Percentiles rank a stretch among this genome's conserved stretches.
phyloP scores from a whole-genome alignment of 2,329 filamentous ascomycete genomes.

The Diaporthe ampelina region DNA sequence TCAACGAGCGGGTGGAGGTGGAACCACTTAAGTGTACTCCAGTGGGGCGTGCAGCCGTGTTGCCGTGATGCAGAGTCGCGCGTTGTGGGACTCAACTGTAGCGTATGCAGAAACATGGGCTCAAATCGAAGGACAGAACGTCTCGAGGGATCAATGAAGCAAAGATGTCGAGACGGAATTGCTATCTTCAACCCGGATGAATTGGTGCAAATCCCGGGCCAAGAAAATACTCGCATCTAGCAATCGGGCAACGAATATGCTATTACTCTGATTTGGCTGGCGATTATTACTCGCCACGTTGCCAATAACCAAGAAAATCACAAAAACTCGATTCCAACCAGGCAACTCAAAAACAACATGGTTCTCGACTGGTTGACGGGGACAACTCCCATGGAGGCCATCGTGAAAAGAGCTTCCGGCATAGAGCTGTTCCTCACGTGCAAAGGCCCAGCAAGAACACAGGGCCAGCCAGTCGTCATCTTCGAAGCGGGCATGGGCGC shows the following conservation, averaged over 20 bases:
- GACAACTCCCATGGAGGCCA: not conserved
- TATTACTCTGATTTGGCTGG: no score
- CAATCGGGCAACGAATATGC: no score
- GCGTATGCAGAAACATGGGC: not conserved
- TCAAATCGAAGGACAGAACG: not conserved
- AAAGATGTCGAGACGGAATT: no score
- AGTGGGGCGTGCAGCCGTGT: not conserved
- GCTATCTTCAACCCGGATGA: no score
- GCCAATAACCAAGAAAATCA: no score
- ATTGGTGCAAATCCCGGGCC: no score
- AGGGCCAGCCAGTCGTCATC: slow-evolving; percentile 31
- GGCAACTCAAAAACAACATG: not conserved
- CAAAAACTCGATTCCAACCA: no score
- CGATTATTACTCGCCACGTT: no score
- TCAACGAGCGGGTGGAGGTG: not conserved
- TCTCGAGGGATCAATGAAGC: no score
- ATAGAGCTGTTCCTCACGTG: not conserved
- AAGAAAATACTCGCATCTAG: no score
- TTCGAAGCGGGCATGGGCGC: slow-evolving; percentile 33
- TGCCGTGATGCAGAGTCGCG: not conserved
- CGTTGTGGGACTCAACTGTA: not conserved
- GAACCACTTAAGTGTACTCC: not conserved
- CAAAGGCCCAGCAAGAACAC: not conserved
- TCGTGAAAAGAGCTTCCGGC: not conserved
- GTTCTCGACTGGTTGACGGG: not conserved